These are phyloP conservation scores for Penicillium sp. DNA, from an alignment of 2,329 filamentous ascomycete genomes.

Conservation along the genomic window DNA sequence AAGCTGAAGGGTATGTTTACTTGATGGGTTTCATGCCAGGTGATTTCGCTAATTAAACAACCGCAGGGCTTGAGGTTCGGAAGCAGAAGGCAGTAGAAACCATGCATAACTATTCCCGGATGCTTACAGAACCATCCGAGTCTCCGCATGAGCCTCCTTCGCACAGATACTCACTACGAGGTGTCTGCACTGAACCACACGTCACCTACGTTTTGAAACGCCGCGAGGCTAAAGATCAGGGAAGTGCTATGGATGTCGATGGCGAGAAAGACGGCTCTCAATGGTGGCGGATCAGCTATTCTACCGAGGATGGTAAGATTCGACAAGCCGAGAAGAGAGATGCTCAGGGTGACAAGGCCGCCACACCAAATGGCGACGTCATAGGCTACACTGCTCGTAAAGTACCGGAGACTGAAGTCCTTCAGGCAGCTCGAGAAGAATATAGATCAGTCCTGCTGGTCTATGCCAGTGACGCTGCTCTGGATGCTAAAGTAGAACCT, in stretches of 20 bases:
- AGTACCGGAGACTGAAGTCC: conserved; percentile 54
- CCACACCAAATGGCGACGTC: conserved; percentile 33
- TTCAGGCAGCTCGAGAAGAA: conserved; percentile 55
- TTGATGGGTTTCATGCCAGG: not conserved
- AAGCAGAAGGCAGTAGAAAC: conserved; percentile 42
- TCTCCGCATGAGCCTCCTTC: conserved; percentile 41
- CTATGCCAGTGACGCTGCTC: conserved; percentile 56
- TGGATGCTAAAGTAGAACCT: conserved; percentile 33
- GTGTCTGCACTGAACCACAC: conserved; percentile 58
- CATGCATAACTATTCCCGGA: conserved; percentile 46
- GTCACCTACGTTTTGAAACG: conserved; percentile 57
- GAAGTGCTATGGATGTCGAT: conserved; percentile 32
- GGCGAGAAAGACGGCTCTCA: conserved; percentile 40
- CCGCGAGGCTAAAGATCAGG: conserved; percentile 21
- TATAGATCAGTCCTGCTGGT: conserved; percentile 56
- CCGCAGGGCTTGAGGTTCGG: conserved; percentile 44
- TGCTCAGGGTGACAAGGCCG: conserved; percentile 14
- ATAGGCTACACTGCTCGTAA: conserved; percentile 42
- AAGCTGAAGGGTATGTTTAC: conserved; percentile 39
- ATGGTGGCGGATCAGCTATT: conserved; percentile 59
- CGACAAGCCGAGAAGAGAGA: conserved; percentile 29
- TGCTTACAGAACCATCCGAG: conserved; percentile 48
- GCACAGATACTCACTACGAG: conserved; percentile 56
- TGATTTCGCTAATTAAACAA: conserved; percentile 4
- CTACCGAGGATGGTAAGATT: conserved; percentile 43